Conservation (phyloP, 345 rosid species). For the Rhizophora mangle region DNA sequence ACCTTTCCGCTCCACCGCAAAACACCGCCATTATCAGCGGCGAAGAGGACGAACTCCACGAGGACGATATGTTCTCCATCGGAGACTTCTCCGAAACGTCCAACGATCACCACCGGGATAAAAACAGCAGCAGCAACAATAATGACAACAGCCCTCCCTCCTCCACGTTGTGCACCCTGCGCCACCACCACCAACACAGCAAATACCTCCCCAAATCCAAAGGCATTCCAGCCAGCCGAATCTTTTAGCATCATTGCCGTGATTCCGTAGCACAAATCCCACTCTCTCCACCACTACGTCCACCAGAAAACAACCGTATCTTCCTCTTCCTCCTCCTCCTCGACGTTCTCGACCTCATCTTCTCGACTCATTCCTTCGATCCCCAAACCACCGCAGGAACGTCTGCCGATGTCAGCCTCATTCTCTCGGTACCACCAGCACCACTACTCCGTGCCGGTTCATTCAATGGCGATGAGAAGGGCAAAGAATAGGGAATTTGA, state of each 20-base stretch:
- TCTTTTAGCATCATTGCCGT: conserved; percentile 80
- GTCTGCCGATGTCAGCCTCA: conserved; percentile 19
- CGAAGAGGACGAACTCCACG: conserved; percentile 55
- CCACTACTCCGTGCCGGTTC: conserved; percentile 61
- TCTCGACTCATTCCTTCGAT: conserved; percentile 56
- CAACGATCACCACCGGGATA: conserved; percentile 2
- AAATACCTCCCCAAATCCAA: background rate
- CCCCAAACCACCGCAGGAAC: conserved; percentile 69
- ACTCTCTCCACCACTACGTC: conserved; percentile 36
- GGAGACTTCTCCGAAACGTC: conserved; percentile 44
- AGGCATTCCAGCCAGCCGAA: conserved; percentile 22
- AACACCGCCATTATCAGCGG: conserved; percentile 28
- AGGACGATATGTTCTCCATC: conserved; percentile 63
- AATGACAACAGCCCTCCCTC: conserved; percentile 28
- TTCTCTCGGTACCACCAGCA: conserved; percentile 43
- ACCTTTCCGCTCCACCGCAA: conserved; percentile 16
- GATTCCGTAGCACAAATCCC: conserved; percentile 42
- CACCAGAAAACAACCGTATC: conserved; percentile 47
- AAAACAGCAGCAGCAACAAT: no score
- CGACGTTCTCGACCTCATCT: background rate
- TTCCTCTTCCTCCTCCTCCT: conserved; percentile 30
- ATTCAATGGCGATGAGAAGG: conserved; percentile 33
- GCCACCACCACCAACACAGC: conserved; percentile 8
- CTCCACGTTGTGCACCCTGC: no score
- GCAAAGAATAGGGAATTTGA: conserved; percentile 39